phyloP scores from a whole-genome alignment of 768 basidiomycete genomes.

The Calvatia gigantea region DNA sequence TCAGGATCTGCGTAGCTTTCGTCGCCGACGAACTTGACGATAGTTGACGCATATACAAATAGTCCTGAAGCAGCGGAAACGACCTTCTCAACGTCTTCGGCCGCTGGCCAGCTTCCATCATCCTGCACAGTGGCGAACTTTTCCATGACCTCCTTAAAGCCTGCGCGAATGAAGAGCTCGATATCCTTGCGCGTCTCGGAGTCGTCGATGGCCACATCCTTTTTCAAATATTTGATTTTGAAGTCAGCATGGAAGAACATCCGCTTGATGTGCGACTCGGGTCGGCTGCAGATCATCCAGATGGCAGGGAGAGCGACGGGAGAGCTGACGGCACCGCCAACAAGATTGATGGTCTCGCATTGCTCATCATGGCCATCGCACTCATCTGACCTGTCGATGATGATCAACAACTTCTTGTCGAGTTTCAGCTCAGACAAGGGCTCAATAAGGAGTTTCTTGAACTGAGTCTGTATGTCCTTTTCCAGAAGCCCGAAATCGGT shows the following conservation, averaged over 20 bases:
- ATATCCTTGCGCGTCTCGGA: slow-evolving; percentile 6
- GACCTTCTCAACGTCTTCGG: slow-evolving; percentile 2
- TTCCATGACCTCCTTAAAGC: background rate
- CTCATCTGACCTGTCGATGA: slow-evolving; percentile 15
- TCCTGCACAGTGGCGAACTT: background rate
- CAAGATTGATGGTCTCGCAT: slow-evolving; percentile 7
- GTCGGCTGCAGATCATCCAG: slow-evolving; percentile 15
- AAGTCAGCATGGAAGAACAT: background rate
- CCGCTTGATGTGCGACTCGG: slow-evolving; percentile 10
- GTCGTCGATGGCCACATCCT: slow-evolving; percentile 2
- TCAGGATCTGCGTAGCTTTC: background rate
- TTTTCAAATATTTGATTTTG: background rate
- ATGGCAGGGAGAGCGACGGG: slow-evolving; percentile 7
- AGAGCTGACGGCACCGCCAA: background rate
- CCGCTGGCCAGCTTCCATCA: slow-evolving; percentile 12
- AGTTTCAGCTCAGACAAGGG: background rate
- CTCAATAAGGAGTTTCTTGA: too few species aligned
- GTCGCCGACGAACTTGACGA: slow-evolving; percentile 15
- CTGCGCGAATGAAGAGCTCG: background rate
- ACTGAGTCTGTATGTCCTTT: background rate
- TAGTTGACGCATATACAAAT: slow-evolving; percentile 15
- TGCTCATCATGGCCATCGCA: slow-evolving; percentile 12
- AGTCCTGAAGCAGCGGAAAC: slow-evolving; percentile 13
- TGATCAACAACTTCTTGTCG: background rate
- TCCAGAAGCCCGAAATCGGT: background rate